Evolutionary conservation across 352 stramenopile genomes (phyloP).

Genomic region (Phytophthora pini): DNA sequence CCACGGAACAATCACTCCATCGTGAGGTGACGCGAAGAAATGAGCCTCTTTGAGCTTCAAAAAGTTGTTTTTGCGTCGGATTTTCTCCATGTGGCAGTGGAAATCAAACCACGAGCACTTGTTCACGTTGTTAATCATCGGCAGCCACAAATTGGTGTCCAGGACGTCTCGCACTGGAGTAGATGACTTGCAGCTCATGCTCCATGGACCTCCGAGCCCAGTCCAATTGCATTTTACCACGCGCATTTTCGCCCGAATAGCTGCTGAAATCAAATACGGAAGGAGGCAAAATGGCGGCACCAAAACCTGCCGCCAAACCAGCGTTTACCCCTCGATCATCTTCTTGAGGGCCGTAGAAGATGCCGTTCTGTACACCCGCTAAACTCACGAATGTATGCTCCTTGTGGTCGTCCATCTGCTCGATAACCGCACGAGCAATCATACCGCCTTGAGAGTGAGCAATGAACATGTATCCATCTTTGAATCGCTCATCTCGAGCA

Average conservation of each 20-base stretch:
- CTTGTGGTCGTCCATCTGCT: constrained; percentile 61
- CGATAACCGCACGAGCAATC: constrained; percentile 44
- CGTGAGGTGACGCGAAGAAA: constrained; percentile 44
- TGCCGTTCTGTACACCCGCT: constrained; percentile 45
- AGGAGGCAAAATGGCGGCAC: neutral
- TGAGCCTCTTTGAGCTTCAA: constrained; percentile 37
- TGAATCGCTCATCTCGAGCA: constrained; percentile 27
- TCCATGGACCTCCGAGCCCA: constrained; percentile 22
- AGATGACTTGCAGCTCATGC: constrained; percentile 42
- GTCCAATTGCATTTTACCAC: too few species aligned
- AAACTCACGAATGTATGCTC: constrained; percentile 44
- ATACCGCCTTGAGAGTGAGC: constrained; percentile 44
- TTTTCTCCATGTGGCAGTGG: constrained; percentile 23
- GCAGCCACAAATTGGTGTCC: constrained; percentile 23
- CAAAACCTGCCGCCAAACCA: constrained; percentile 3
- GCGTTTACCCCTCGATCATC: neutral
- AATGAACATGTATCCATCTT: constrained; percentile 51
- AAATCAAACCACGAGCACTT: neutral
- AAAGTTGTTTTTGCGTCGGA: constrained; percentile 46
- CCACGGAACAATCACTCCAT: constrained; percentile 49
- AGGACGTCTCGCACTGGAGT: neutral
- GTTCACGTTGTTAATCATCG: constrained; percentile 22
- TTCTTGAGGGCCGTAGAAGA: constrained; percentile 51
- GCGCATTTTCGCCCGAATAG: constrained; percentile 28
- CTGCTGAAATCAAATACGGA: neutral